These are phyloP conservation scores for Aureobasidium pullulans DNA, from an alignment of 2,329 filamentous ascomycete genomes.

Conservation along the genomic window DNA sequence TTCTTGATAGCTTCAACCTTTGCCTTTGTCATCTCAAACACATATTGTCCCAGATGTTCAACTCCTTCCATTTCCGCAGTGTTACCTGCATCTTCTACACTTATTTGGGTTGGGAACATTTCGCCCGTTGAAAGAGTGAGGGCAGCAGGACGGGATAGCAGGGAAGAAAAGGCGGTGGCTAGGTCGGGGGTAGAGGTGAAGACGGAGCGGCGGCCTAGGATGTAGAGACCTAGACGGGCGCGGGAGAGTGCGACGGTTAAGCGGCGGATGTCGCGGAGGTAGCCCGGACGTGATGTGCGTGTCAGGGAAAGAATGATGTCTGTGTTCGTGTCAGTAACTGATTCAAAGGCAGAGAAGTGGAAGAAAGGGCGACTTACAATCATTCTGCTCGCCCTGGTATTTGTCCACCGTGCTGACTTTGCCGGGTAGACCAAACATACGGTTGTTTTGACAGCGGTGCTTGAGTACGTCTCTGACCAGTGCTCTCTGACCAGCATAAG, in stretches of 20 bases:
- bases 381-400: slow-evolving; percentile 98
- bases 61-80: slow-evolving; percentile 77
- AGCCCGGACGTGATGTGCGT: slow-evolving; percentile 80
- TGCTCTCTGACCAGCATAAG: slow-evolving; percentile 86
- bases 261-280: slow-evolving; percentile 85
- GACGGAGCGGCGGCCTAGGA: slow-evolving; percentile 78
- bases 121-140: slow-evolving; percentile 77
- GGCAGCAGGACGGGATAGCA: slow-evolving; percentile 62
- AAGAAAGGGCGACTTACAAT: slow-evolving; percentile 51
- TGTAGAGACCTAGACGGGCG: slow-evolving; percentile 82
- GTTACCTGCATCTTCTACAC: slow-evolving; percentile 43
- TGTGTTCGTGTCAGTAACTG: slow-evolving; percentile 36
- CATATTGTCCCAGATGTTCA: slow-evolving; percentile 92
- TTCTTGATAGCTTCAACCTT: slow-evolving; percentile 53
- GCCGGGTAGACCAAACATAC: slow-evolving; percentile 81
- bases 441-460: slow-evolving; percentile 74
- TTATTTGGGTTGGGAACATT: slow-evolving; percentile 61
- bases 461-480: slow-evolving; percentile 79
- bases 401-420: slow-evolving; percentile 94
- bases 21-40: slow-evolving; percentile 87
- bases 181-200: slow-evolving; percentile 88
- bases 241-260: slow-evolving; percentile 92
- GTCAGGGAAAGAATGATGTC: slow-evolving; percentile 88
- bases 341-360: neutral
- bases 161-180: slow-evolving; percentile 71